phyloP scores from a whole-genome alignment of 768 basidiomycete species.

The Tylopilus felleus region DNA sequence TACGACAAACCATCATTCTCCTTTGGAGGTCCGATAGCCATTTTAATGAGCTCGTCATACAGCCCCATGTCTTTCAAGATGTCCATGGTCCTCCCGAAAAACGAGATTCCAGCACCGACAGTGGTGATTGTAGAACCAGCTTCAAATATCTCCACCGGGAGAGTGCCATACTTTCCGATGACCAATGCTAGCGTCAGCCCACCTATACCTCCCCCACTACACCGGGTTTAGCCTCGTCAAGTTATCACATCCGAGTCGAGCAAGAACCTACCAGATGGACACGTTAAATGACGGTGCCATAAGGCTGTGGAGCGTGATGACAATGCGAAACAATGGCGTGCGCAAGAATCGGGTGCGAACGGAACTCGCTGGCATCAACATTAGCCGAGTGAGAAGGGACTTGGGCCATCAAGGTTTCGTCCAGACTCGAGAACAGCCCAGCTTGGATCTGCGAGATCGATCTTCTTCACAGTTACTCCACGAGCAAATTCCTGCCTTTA shows the following conservation, averaged over 20 bases:
- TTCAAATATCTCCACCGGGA: background rate
- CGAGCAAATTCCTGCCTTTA: too few species aligned
- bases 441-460: too few species aligned
- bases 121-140: background rate
- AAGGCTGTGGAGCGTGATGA: background rate
- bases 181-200: slow-evolving; percentile 22
- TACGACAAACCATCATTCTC: background rate
- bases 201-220: slow-evolving; percentile 40
- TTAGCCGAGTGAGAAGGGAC: too few species aligned
- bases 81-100: background rate
- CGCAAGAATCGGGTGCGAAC: background rate
- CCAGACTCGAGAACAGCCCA: too few species aligned
- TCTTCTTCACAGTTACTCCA: too few species aligned
- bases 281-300: slow-evolving; percentile 11
- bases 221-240: background rate
- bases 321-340: background rate
- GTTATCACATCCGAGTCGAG: too few species aligned
- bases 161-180: slow-evolving; percentile 19
- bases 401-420: too few species aligned
- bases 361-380: too few species aligned
- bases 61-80: background rate
- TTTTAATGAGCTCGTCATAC: background rate
- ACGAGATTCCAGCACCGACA: background rate
- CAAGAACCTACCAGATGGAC: slow-evolving; percentile 14
- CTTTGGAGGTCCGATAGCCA: background rate